Evolutionary conservation across 75 land plant species (phyloP), one percentile per base, ranked within the genome.

Genomic region (Pseudotsuga menziesii): DNA sequence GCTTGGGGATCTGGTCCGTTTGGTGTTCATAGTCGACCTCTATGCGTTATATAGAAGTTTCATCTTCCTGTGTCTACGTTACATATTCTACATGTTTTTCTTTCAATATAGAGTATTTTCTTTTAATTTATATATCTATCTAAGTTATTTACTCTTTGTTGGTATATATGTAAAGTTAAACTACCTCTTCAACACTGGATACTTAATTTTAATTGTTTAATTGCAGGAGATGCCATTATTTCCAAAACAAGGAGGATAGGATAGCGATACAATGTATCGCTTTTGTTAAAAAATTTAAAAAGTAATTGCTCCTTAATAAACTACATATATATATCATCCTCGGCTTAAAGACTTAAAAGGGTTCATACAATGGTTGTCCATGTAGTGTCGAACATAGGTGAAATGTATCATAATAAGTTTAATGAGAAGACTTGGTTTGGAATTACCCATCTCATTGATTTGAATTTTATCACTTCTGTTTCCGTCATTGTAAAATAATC

Each of bases 301-400:
- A 69, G 13, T 14, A 48, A 61, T 57, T 52, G 27, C 16, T 76
- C 76, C 56, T 58, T 61, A 29, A 26, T 36, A 23, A 57, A 67
- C 73, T 22, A 72, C 79, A 86, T 86, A 59, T 97, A 96, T 73
- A 97, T 95, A 57, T 92, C 99, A 57, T 97, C 99, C 61, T 89
- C 90, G 72, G 98, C 98, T 56, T 98, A 97, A 73, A 84, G 98
- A 71, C 93, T 98, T 23, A 97, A 94, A 61, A 84, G 99, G 77
- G 92, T 94, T 32, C 99, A 92, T 76, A 97, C 95, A n/a, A 81
- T 88, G 77, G 99, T 93, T 57, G 91, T 85, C 26, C 99, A 98
- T 22, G 93, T 97, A 32, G 92, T 91, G 54, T 20, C 85, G 69
- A 93, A 97, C 56, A 87, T 97, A 17, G 78, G 84, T 48, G 99